phyloP scores from a whole-genome alignment of 441 rosid genomes.

The Populus hybrid region DNA sequence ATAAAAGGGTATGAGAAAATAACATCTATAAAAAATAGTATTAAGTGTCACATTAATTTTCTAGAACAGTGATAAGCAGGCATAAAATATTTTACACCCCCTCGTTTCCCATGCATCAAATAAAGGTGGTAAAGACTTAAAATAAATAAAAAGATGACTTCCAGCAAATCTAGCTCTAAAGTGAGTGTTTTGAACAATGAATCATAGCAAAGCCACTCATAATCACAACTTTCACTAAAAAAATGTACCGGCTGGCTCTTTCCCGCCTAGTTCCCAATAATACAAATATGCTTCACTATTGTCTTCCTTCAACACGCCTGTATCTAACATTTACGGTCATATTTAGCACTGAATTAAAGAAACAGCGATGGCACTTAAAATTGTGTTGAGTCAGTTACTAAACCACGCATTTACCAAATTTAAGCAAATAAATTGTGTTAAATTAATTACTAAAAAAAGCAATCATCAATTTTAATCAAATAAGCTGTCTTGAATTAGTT shows the following conservation, averaged over 20 bases:
- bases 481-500: not conserved
- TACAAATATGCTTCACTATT: not conserved
- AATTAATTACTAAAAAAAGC: not conserved
- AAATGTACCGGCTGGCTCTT: not conserved
- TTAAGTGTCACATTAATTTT: not conserved
- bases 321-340: not conserved
- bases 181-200: not conserved
- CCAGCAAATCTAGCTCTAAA: not conserved
- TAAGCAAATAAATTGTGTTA: not conserved
- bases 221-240: not conserved
- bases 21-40: not conserved
- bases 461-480: too few species aligned
- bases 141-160: not conserved
- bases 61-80: not conserved
- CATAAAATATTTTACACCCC: not conserved
- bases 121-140: not conserved
- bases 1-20: not conserved
- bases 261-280: not conserved
- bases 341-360: not conserved
- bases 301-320: not conserved
- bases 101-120: not conserved
- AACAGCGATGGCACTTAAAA: not conserved
- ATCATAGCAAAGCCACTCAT: slow-evolving; percentile 1
- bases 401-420: not conserved
- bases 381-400: not conserved